phyloP scores from a whole-genome alignment of 495 filamentous ascomycete species.

The Aspergillus heteromorphus region DNA sequence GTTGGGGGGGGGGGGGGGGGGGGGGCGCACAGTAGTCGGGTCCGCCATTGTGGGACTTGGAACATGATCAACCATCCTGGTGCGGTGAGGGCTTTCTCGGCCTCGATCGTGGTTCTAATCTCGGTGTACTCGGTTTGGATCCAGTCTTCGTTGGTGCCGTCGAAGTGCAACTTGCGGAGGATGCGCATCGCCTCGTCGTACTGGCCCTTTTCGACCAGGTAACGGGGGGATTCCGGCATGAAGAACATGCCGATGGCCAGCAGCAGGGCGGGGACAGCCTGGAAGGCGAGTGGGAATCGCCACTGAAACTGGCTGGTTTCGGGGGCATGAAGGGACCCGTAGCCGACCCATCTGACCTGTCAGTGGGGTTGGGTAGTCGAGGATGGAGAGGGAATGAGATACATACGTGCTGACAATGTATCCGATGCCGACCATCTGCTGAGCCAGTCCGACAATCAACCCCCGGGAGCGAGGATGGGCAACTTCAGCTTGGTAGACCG shows the following conservation, averaged over 20 bases:
- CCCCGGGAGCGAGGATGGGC: conserved; percentile 48
- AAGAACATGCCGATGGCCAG: conserved; percentile 45
- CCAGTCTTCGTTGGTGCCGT: conserved; percentile 46
- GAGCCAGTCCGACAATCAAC: conserved; percentile 52
- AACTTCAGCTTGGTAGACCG: conserved; percentile 54
- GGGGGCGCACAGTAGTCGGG: conserved; percentile 39
- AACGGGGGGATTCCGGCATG: conserved; percentile 51
- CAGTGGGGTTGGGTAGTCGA: not conserved
- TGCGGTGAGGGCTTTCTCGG: conserved; percentile 39
- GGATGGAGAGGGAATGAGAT: not conserved
- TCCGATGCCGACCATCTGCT: conserved; percentile 56
- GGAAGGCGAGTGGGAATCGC: conserved; percentile 52
- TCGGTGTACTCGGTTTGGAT: conserved; percentile 43
- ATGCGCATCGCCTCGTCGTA: conserved; percentile 42
- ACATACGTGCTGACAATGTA: conserved; percentile 47
- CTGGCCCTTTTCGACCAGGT: conserved; percentile 46
- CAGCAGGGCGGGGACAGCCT: conserved; percentile 41
- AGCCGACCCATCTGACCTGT: conserved; percentile 48
- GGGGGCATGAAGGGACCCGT: conserved; percentile 43
- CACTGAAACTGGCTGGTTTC: conserved; percentile 44
- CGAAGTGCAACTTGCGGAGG: conserved; percentile 45
- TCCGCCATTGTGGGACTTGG: conserved; percentile 45
- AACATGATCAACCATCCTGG: conserved; percentile 49
- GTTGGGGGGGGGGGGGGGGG: not conserved
- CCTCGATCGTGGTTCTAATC: conserved; percentile 43